These are phyloP conservation scores for Solanum corneliomulleri DNA, from an alignment of 257 asterid species.

Conservation along the genomic window DNA sequence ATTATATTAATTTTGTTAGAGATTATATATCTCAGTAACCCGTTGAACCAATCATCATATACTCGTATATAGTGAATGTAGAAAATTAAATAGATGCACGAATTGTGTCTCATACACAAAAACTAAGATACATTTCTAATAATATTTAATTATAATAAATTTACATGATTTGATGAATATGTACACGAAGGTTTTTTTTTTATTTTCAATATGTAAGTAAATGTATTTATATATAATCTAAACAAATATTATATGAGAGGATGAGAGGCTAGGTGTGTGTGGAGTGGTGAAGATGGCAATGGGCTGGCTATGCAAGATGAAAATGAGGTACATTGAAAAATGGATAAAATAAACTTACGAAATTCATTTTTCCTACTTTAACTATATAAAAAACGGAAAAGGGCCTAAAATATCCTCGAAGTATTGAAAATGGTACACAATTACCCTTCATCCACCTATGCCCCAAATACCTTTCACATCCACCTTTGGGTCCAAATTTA, in stretches of 20 bases:
- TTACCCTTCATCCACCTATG: no score
- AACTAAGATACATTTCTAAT: background rate
- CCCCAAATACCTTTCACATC: no score
- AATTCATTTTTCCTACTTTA: background rate
- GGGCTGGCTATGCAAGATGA: background rate
- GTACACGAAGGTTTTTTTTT: background rate
- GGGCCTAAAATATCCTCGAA: no score
- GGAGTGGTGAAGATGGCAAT: background rate
- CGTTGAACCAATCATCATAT: no score
- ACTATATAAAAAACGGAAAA: background rate
- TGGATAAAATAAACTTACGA: background rate
- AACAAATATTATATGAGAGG: no score
- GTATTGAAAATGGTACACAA: no score
- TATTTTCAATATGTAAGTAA: background rate
- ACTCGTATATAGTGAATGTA: background rate
- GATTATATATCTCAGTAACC: no score
- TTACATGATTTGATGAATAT: background rate
- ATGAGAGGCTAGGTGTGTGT: background rate
- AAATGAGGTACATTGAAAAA: background rate
- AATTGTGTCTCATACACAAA: background rate
- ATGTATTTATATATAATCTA: no score
- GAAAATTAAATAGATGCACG: background rate
- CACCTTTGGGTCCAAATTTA: no score
- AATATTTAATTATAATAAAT: no score
- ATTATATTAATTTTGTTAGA: no score